Conservation (phyloP, 129 eudicot species). For the Chrysanthemum seticuspe region DNA sequence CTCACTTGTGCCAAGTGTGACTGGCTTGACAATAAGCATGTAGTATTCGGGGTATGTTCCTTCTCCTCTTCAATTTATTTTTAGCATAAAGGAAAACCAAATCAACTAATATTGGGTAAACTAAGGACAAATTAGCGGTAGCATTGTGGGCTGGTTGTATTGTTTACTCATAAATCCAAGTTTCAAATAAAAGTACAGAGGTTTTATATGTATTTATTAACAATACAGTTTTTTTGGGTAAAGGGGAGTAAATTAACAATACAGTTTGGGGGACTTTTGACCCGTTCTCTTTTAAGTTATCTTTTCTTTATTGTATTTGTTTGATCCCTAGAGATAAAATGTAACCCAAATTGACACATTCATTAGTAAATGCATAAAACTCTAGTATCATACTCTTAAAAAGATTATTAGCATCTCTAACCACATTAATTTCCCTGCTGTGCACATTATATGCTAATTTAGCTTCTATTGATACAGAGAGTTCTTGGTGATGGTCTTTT, state of each 20-base stretch:
- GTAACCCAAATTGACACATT: not conserved
- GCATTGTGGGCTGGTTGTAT: not conserved
- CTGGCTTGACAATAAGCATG: constrained; percentile 99
- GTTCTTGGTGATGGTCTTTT: constrained; percentile 94
- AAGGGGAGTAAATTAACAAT: too few relatives aligned
- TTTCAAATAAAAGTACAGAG: too few relatives aligned
- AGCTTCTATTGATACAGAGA: constrained; percentile 53
- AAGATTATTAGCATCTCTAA: too few relatives aligned
- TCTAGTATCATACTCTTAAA: too few relatives aligned
- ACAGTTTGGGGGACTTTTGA: not conserved
- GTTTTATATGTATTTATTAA: too few relatives aligned
- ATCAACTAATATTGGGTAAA: not conserved
- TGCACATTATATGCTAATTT: constrained; percentile 7
- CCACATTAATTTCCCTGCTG: too few relatives aligned
- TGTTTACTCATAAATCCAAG: too few relatives aligned
- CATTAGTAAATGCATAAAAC: not conserved
- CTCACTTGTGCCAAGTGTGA: constrained; percentile 94
- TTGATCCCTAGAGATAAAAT: not conserved
- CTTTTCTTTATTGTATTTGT: not conserved
- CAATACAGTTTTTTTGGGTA: not conserved
- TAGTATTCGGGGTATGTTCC: constrained; percentile 89
- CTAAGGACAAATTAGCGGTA: not conserved
- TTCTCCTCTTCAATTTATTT: not conserved
- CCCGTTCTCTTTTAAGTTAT: not conserved
- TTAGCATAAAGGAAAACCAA: not conserved